Evolutionary conservation across 106 monocot species (phyloP), one percentile per base, ranked within the genome.

Genomic region (Allium cepa): DNA sequence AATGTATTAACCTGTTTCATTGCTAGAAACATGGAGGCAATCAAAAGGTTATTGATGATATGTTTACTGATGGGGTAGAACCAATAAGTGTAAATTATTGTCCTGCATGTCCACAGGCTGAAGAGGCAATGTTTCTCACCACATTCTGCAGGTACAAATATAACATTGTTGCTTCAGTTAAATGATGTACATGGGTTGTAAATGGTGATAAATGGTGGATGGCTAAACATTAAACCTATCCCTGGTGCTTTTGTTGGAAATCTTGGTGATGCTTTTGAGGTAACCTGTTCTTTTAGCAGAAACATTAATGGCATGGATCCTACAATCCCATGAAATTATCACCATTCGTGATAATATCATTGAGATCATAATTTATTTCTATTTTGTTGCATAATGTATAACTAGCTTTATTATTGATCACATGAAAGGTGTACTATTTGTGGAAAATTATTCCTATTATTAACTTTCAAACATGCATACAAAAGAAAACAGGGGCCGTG

Each of bases 261-360:
- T 17, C 59, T 77, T 16, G 72, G 81, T 7, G 81, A 81, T 59
- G 45, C 56, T 8, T 47, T 81, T 57, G 81, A 81, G 72, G 81
- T 81, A 77, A 64, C 9, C 9, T 4, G 14, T 64, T 53, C 13
- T 53, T 13, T 53, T 10, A 10, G 47, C 10, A 22, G 6, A 53
- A 9, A 53, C 13, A 53, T 53, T 53, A 13, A 53, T 9, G 9
- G 9, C 9, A 22, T 22, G 22, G 22, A 22, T 22, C 1, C 22
- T 22, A 22, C 0, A 22, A 22, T 22, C 22, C 22, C 22, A 22
- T 22, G 22, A 22, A 22, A 22, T 22, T 22, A 22, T 22, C 22
- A 22, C 22, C 22, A 22, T 22, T 22, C 22, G 22, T 22, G 22
- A 22, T 22, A 22, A 22, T 22, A 22, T 22, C 22, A 22, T 22